These are phyloP conservation scores for Ophiosphaerella herpotricha DNA, from an alignment of 2,329 filamentous ascomycete species.

Conservation along the genomic window DNA sequence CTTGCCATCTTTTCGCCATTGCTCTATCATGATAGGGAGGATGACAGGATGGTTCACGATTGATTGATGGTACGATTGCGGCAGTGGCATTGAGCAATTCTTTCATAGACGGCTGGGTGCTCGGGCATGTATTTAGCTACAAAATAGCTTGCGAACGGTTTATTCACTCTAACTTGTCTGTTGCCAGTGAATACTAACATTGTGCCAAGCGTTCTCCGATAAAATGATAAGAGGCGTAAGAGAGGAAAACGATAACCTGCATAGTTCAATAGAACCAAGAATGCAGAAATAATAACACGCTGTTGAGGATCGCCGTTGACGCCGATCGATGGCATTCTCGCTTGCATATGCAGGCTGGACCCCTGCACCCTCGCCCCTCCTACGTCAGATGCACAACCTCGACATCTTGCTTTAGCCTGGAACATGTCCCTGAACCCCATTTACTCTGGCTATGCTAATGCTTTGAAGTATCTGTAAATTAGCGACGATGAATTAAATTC, in stretches of 20 bases:
- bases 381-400: slow-evolving; percentile 43
- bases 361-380: slow-evolving; percentile 33
- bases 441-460: not conserved
- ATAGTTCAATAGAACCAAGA: too few species aligned
- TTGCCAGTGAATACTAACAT: slow-evolving; percentile 2
- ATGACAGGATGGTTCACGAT: slow-evolving; percentile 7
- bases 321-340: slow-evolving; percentile 19
- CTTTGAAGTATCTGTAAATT: not conserved
- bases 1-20: slow-evolving; percentile 23
- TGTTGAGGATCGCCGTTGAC: slow-evolving; percentile 22
- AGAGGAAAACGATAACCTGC: too few species aligned
- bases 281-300: not conserved
- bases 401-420: slow-evolving; percentile 32
- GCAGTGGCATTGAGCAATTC: not conserved
- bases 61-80: slow-evolving; percentile 4
- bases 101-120: slow-evolving; percentile 32
- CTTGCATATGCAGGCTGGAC: slow-evolving; percentile 18
- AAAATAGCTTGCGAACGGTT: slow-evolving; percentile 34
- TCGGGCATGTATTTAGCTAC: slow-evolving; percentile 42
- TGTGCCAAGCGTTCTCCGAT: not conserved
- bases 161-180: slow-evolving; percentile 22
- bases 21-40: not conserved
- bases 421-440: not conserved
- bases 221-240: too few species aligned
- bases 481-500: not conserved